phyloP scores from a whole-genome alignment of 2,329 filamentous ascomycete genomes.

The Madurella fahalii region DNA sequence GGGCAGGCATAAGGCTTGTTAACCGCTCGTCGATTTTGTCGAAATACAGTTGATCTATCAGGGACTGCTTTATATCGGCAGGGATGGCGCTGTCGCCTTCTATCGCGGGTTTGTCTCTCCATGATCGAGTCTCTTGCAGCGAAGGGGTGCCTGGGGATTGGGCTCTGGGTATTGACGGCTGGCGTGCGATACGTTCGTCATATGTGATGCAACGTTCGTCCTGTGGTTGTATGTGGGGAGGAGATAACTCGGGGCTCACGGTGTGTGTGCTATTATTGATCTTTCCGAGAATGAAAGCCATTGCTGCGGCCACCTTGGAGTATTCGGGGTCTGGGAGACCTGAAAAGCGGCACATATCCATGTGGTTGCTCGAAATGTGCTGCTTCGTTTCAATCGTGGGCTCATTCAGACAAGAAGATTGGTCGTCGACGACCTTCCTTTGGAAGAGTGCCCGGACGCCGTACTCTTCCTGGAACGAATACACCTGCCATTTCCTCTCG shows the following conservation, averaged over 20 bases:
- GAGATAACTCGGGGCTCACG: background rate
- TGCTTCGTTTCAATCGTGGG: conserved; percentile 30
- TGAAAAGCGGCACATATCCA: conserved; percentile 34
- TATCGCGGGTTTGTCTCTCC: background rate
- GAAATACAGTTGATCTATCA: conserved; percentile 15
- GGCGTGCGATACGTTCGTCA: too few species aligned
- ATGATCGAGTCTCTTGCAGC: background rate
- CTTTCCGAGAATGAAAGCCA: conserved; percentile 13
- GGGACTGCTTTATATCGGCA: background rate
- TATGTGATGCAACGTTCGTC: too few species aligned
- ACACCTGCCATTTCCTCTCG: conserved; percentile 29
- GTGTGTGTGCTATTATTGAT: background rate
- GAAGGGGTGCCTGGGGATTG: too few species aligned
- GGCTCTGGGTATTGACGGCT: too few species aligned
- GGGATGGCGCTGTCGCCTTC: background rate
- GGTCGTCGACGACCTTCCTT: conserved; percentile 33
- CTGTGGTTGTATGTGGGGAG: too few species aligned
- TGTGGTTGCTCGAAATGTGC: conserved; percentile 32
- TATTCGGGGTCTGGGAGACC: conserved; percentile 29
- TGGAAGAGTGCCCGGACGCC: conserved; percentile 6
- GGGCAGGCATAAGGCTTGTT: conserved; percentile 13
- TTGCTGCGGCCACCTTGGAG: conserved; percentile 30
- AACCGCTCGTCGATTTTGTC: conserved; percentile 20
- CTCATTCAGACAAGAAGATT: conserved; percentile 32
- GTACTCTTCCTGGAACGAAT: conserved; percentile 34